Conservation (phyloP, 2,329 filamentous ascomycete genomes). For the Fusarium bulbicola region DNA sequence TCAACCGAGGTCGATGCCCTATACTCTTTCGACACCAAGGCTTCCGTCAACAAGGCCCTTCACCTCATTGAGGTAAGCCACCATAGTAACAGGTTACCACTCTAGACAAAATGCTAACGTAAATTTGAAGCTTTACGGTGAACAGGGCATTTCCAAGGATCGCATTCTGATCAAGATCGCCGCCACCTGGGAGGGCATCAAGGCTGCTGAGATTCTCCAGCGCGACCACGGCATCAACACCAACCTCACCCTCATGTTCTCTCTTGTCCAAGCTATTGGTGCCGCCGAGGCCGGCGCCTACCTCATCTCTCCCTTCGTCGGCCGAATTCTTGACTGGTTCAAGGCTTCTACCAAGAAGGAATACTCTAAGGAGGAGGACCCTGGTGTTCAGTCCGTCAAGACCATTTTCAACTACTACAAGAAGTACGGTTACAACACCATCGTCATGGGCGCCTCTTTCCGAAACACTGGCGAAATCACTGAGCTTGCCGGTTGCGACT, state of each 20-base stretch:
- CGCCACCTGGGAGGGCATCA: constrained; percentile 99
- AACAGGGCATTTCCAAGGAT: constrained; percentile 89
- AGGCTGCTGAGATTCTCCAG: constrained; percentile 97
- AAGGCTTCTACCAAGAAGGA: constrained; percentile 96
- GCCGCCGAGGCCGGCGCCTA: constrained; percentile 94
- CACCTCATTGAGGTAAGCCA: constrained; percentile 88
- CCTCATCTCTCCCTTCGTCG: constrained; percentile 99
- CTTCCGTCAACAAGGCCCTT: constrained; percentile 92
- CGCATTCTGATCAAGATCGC: constrained; percentile 98
- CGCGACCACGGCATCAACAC: constrained; percentile 95
- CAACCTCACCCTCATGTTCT: constrained; percentile 99
- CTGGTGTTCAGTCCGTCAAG: constrained; percentile 94
- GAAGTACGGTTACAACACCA: constrained; percentile 99
- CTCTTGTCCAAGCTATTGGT: constrained; percentile 90
- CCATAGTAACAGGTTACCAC: not conserved
- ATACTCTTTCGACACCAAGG: constrained; percentile 95
- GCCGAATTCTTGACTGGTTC: constrained; percentile 99
- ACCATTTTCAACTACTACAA: constrained; percentile 99
- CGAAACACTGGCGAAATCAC: constrained; percentile 96
- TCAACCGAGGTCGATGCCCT: constrained; percentile 97
- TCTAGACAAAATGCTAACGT: constrained; percentile 17
- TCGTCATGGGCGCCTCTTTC: constrained; percentile 99
- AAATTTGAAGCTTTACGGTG: constrained; percentile 84
- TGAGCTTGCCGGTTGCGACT: constrained; percentile 97
- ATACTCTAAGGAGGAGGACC: constrained; percentile 89